phyloP scores from a whole-genome alignment of 805 yeast genomes.

The Zygosaccharomyces bailii region DNA sequence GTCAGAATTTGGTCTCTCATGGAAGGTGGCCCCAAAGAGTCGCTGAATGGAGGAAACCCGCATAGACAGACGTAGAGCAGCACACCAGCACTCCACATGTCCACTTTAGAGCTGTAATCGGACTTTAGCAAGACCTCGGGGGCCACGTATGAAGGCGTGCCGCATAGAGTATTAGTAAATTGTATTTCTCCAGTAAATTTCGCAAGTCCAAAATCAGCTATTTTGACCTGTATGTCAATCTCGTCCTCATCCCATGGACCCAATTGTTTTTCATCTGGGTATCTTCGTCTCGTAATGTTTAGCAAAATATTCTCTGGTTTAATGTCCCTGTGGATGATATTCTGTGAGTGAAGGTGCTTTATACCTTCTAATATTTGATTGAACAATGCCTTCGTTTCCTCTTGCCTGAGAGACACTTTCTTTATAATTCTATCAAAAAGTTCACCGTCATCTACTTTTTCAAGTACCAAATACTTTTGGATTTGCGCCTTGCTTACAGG shows the following conservation, averaged over 20 bases:
- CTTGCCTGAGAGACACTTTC: slow-evolving; percentile 57
- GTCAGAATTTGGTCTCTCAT: slow-evolving; percentile 70
- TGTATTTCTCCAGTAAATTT: slow-evolving; percentile 62
- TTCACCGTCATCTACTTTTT: slow-evolving; percentile 73
- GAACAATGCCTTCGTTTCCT: slow-evolving; percentile 60
- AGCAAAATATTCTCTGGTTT: slow-evolving; percentile 72
- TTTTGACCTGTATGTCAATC: slow-evolving; percentile 61
- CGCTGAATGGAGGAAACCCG: slow-evolving; percentile 85
- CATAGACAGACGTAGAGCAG: slow-evolving; percentile 72
- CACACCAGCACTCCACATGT: slow-evolving; percentile 81
- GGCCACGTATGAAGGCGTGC: slow-evolving; percentile 85
- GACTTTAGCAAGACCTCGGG: slow-evolving; percentile 66
- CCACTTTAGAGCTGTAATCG: slow-evolving; percentile 66
- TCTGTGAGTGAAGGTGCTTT: slow-evolving; percentile 60
- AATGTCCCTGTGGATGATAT: slow-evolving; percentile 73
- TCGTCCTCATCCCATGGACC: slow-evolving; percentile 52
- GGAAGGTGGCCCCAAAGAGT: slow-evolving; percentile 73
- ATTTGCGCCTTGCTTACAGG: slow-evolving; percentile 45
- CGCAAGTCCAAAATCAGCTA: slow-evolving; percentile 77
- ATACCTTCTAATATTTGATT: slow-evolving; percentile 65
- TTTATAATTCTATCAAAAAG: slow-evolving; percentile 66
- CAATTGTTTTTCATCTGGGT: slow-evolving; percentile 28
- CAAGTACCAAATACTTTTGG: slow-evolving; percentile 58
- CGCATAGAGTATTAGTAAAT: slow-evolving; percentile 76
- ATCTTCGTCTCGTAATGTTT: slow-evolving; percentile 45